These are phyloP conservation scores for Stramenopiles sp. DNA, from an alignment of 352 stramenopile species.

Conservation along the genomic window DNA sequence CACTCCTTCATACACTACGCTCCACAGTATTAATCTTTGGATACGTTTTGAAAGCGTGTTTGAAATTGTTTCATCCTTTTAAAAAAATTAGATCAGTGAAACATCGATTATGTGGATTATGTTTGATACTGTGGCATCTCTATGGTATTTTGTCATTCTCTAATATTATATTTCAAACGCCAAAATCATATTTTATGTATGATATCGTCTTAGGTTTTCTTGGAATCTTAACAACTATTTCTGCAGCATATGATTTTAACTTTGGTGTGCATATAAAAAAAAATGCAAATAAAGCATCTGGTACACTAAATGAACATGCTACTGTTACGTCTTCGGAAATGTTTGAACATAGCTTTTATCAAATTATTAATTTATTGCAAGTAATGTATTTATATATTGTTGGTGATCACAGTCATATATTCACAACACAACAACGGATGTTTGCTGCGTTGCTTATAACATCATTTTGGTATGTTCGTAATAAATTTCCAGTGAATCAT, in stretches of 20 bases:
- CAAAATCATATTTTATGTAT: constrained; percentile 25
- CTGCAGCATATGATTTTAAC: constrained; percentile 33
- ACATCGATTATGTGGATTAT: no score
- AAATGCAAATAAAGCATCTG: constrained; percentile 25
- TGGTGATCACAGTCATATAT: no score
- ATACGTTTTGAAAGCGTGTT: no score
- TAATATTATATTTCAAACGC: no score
- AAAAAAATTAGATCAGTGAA: no score
- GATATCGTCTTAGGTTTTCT: constrained; percentile 30
- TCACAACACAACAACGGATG: neutral
- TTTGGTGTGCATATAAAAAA: constrained; percentile 22
- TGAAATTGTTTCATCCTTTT: no score
- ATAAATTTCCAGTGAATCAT: constrained; percentile 31
- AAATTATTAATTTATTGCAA: constrained; percentile 35
- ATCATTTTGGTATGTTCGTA: constrained; percentile 27
- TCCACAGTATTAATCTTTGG: no score
- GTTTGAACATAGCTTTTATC: constrained; percentile 46
- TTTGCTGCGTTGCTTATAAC: constrained; percentile 20
- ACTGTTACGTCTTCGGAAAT: constrained; percentile 42
- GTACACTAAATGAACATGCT: constrained; percentile 28
- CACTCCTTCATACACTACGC: no score
- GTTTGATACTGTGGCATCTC: no score
- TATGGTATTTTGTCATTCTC: no score
- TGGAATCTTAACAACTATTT: constrained; percentile 28
- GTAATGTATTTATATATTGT: constrained; percentile 31